These are phyloP conservation scores for Dentipellis sp. DNA, from an alignment of 768 basidiomycete genomes.

Conservation along the genomic window DNA sequence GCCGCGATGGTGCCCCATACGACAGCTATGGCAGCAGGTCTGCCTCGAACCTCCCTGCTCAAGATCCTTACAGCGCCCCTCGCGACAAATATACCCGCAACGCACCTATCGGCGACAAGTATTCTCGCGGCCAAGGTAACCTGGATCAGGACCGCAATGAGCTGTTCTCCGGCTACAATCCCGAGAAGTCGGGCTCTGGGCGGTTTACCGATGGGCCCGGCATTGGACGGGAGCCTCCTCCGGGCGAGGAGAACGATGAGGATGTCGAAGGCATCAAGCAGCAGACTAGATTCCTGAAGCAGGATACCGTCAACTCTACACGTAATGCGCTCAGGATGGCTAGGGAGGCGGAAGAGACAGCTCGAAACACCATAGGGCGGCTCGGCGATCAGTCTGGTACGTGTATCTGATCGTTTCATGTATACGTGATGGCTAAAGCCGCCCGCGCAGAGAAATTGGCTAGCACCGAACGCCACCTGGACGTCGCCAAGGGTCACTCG, in stretches of 20 bases:
- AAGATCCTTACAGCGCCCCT: slow-evolving; percentile 1
- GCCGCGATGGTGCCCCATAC: slow-evolving; percentile 51
- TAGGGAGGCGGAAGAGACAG: slow-evolving; percentile 95
- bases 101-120: slow-evolving; percentile 51
- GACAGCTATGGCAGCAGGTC: slow-evolving; percentile 27
- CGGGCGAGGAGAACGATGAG: slow-evolving; percentile 73
- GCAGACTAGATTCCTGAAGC: slow-evolving; percentile 81
- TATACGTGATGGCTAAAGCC: slow-evolving; percentile 1
- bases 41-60: slow-evolving; percentile 10
- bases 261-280: slow-evolving; percentile 94
- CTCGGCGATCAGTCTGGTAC: slow-evolving; percentile 91
- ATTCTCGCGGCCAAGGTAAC: slow-evolving; percentile 52
- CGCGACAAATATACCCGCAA: slow-evolving; percentile 42
- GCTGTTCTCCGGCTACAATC: slow-evolving; percentile 68
- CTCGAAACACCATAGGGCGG: slow-evolving; percentile 69
- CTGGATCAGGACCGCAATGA: slow-evolving; percentile 61
- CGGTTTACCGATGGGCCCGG: slow-evolving; percentile 55
- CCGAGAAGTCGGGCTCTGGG: slow-evolving; percentile 43
- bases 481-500: slow-evolving; percentile 83
- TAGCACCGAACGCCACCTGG: slow-evolving; percentile 91
- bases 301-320: slow-evolving; percentile 83
- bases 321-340: slow-evolving; percentile 91
- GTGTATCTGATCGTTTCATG: slow-evolving; percentile 16
- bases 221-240: slow-evolving; percentile 31
- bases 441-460: slow-evolving; percentile 64